A percentile compares a stretch with the other conserved stretches of the same genome.
These are phyloP conservation scores for Rhododendron kiyosumense DNA, from an alignment of 148 eudicot genomes.

Conservation along the genomic window DNA sequence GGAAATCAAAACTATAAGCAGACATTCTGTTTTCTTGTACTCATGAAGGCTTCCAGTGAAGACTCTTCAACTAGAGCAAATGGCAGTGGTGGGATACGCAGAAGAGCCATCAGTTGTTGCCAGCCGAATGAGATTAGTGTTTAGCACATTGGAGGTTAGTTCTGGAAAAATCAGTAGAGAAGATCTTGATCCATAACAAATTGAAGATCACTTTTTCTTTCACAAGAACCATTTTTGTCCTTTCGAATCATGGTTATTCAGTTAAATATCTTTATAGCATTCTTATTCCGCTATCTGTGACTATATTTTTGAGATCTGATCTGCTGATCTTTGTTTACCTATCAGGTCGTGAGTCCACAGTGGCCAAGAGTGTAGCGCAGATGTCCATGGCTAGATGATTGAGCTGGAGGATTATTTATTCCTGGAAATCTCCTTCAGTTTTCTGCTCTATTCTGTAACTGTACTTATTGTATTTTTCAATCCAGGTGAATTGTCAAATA, in stretches of 20 bases:
- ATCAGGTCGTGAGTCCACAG: conserved; percentile 95
- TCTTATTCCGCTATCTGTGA: not conserved
- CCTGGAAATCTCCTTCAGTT: not conserved
- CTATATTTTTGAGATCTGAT: not conserved
- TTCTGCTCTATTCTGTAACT: not conserved
- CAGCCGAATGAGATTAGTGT: conserved; percentile 90
- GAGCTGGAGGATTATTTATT: not conserved
- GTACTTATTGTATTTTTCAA: not conserved
- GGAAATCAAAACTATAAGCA: not conserved
- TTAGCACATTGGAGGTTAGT: conserved; percentile 89
- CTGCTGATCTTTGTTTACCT: not conserved
- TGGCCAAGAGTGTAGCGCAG: conserved; percentile 69
- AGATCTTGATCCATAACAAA: not conserved
- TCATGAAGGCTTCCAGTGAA: conserved; percentile 85
- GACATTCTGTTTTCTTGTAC: not conserved
- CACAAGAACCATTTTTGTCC: not conserved
- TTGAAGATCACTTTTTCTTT: not conserved
- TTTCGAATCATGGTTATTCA: not conserved
- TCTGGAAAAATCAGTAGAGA: not conserved
- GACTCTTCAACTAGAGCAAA: conserved; percentile 94
- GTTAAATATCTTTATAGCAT: not conserved
- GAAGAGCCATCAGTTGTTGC: conserved; percentile 93
- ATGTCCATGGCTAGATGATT: not conserved
- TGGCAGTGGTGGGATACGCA: conserved; percentile 72
- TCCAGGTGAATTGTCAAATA: not conserved